Conservation (phyloP, 2,329 filamentous ascomycete genomes). For the Cercospora brassicicola region DNA sequence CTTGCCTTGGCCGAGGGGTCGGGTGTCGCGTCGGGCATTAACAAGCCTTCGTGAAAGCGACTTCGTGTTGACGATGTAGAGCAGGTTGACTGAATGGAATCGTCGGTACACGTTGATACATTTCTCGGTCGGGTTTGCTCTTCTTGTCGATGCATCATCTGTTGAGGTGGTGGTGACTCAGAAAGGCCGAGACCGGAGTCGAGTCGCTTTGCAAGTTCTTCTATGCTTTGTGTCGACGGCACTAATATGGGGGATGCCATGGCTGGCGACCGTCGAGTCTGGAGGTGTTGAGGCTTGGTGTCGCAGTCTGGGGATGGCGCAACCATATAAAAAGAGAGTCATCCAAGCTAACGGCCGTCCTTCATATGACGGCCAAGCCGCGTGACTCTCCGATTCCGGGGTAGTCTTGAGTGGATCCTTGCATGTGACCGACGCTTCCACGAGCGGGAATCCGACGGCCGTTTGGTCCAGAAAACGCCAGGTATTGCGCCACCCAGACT, state of each 20-base stretch:
- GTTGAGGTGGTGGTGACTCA: constrained; percentile 7
- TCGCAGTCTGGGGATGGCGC: constrained; percentile 1
- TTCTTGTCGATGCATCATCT: neutral
- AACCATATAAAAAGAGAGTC: constrained; percentile 2
- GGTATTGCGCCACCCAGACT: constrained; percentile 1
- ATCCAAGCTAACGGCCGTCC: neutral
- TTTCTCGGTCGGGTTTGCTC: constrained; percentile 2
- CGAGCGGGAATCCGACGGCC: neutral
- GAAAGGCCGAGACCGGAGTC: constrained; percentile 10
- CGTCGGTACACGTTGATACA: constrained; percentile 8
- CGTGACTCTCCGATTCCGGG: constrained; percentile 4
- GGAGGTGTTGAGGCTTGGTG: neutral
- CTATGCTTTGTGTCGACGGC: neutral
- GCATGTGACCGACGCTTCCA: constrained; percentile 2
- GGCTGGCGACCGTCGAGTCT: neutral
- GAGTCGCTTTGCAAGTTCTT: neutral
- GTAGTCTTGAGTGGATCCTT: neutral
- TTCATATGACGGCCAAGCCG: constrained; percentile 2
- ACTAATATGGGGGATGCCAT: neutral
- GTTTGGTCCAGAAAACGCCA: constrained; percentile 1
- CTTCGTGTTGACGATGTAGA: constrained; percentile 7
- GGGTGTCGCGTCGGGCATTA: constrained; percentile 16
- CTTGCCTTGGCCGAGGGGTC: constrained; percentile 10
- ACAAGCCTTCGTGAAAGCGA: constrained; percentile 3
- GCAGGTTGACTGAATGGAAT: constrained; percentile 12